These are phyloP conservation scores for Fusarium cicatricum DNA, from an alignment of 2,329 filamentous ascomycete genomes.

Conservation along the genomic window DNA sequence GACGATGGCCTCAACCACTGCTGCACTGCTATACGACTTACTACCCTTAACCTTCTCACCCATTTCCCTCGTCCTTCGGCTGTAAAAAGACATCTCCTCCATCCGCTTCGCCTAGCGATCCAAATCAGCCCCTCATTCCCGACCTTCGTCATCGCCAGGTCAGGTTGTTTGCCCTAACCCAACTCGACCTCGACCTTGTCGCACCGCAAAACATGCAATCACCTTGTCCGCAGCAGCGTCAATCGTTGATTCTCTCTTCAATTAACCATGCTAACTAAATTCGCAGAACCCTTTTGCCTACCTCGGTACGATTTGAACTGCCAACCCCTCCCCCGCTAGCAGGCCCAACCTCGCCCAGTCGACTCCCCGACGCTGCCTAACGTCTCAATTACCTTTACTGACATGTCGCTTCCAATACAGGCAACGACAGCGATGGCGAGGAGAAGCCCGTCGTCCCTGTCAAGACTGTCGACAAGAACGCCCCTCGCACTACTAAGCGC, in stretches of 20 bases:
- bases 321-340: slow-evolving; percentile 32
- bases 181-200: slow-evolving; percentile 12
- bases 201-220: slow-evolving; percentile 8
- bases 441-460: slow-evolving; percentile 82
- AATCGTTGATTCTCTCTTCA: neutral
- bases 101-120: too few species aligned
- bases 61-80: neutral
- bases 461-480: slow-evolving; percentile 88
- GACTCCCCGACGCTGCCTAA: slow-evolving; percentile 23
- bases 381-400: slow-evolving; percentile 36
- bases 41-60: neutral
- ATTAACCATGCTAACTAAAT: slow-evolving; percentile 31
- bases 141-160: slow-evolving; percentile 25
- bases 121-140: slow-evolving; percentile 34
- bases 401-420: slow-evolving; percentile 47
- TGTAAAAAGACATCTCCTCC: neutral
- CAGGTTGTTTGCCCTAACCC: slow-evolving; percentile 36
- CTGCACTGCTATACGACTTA: neutral
- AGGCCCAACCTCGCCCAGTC: slow-evolving; percentile 29
- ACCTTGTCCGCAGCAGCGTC: neutral
- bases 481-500: slow-evolving; percentile 80
- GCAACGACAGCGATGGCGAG: slow-evolving; percentile 68
- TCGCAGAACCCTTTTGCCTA: slow-evolving; percentile 96
- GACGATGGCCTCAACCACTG: slow-evolving; percentile 21
- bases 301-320: slow-evolving; percentile 77